Conservation (phyloP, 257 asterid genomes). For the Linderniella brevidens region DNA sequence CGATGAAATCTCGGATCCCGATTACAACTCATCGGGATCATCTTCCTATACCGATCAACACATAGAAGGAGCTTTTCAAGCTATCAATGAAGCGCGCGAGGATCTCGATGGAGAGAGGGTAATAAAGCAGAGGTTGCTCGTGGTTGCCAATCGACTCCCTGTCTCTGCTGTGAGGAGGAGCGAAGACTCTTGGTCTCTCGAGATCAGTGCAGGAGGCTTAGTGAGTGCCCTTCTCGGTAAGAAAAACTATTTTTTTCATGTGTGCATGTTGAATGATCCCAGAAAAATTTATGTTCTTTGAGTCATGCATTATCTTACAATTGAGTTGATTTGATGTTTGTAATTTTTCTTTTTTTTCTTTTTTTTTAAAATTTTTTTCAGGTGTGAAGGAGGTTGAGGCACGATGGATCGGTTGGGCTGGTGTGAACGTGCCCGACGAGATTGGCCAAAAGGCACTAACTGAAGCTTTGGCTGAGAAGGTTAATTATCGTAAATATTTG, state of each 20-base stretch:
- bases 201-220: slow-evolving; percentile 97
- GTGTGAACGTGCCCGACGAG: slow-evolving; percentile 85
- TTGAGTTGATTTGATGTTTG: background rate
- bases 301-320: background rate
- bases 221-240: slow-evolving; percentile 95
- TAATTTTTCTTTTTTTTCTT: too few species aligned
- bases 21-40: slow-evolving; percentile 11
- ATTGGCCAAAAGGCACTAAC: slow-evolving; percentile 73
- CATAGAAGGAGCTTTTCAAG: slow-evolving; percentile 46
- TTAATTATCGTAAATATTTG: slow-evolving; percentile 9
- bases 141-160: slow-evolving; percentile 94
- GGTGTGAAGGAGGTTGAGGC: slow-evolving; percentile 85
- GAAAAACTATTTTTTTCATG: slow-evolving; percentile 10
- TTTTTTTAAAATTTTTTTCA: too few species aligned
- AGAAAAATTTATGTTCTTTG: background rate
- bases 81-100: slow-evolving; percentile 42
- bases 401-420: slow-evolving; percentile 98
- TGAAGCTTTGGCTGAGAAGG: slow-evolving; percentile 79
- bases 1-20: slow-evolving; percentile 29
- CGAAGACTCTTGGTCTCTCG: slow-evolving; percentile 88
- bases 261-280: background rate
- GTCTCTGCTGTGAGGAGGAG: slow-evolving; percentile 89
- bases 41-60: slow-evolving; percentile 33
- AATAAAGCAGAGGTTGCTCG: slow-evolving; percentile 58
- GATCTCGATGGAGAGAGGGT: slow-evolving; percentile 37